Conservation (phyloP, 2,329 filamentous ascomycete genomes). For the Fusarium oxysporum region DNA sequence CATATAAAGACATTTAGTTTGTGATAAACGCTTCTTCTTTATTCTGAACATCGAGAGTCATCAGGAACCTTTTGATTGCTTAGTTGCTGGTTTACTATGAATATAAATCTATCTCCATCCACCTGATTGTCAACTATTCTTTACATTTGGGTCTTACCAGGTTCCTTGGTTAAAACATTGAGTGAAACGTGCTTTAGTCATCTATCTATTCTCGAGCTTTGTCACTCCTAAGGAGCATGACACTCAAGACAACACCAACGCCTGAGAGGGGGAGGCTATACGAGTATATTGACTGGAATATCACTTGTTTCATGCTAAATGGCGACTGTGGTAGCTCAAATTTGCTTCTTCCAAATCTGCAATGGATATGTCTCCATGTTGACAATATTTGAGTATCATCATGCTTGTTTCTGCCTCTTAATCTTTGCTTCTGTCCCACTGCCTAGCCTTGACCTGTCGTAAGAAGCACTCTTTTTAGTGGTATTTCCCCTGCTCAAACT, state of each 20-base stretch:
- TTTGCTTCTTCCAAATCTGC: not conserved
- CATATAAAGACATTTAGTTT: not conserved
- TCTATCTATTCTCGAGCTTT: not conserved
- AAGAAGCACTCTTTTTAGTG: not conserved
- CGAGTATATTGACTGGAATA: not conserved
- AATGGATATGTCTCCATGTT: not conserved
- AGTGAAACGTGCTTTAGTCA: not conserved
- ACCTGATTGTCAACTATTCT: not conserved
- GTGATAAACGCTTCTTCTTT: not conserved
- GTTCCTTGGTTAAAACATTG: not conserved
- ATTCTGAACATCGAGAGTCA: not conserved
- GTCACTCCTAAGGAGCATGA: not conserved
- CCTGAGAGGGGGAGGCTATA: not conserved
- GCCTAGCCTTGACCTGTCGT: not conserved
- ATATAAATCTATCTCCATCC: not conserved
- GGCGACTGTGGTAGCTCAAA: not conserved
- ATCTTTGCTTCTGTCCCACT: not conserved
- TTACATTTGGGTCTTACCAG: not conserved
- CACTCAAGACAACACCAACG: not conserved
- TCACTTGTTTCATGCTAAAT: not conserved
- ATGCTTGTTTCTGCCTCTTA: not conserved
- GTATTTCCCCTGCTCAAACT: constrained; percentile 78
- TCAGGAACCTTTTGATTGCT: not conserved
- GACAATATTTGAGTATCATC: constrained; percentile 5
- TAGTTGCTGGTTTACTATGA: not conserved